These are phyloP conservation scores for Kodamaea alishanica DNA, from an alignment of 1,139 yeast species.

Conservation along the genomic window DNA sequence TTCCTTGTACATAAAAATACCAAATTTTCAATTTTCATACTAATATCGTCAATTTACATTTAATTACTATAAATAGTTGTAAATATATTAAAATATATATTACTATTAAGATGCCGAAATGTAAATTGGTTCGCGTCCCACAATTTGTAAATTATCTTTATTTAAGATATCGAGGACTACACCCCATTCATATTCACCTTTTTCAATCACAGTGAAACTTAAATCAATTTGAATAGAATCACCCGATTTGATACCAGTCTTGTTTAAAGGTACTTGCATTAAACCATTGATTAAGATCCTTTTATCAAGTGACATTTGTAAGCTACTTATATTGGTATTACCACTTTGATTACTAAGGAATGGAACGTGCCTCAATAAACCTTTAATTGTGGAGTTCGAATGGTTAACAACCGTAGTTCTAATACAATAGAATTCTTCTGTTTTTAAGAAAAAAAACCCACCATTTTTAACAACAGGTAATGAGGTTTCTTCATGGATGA, in stretches of 20 bases:
- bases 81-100: not conserved
- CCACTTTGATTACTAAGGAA: constrained; percentile 27
- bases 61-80: constrained; percentile 4
- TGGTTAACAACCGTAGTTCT: constrained; percentile 46
- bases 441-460: constrained; percentile 24
- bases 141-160: constrained; percentile 18
- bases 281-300: constrained; percentile 61
- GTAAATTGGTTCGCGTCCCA: constrained; percentile 33
- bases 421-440: constrained; percentile 50
- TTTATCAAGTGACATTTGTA: constrained; percentile 42
- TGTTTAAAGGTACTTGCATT: constrained; percentile 50
- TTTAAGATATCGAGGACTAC: constrained; percentile 53
- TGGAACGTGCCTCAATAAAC: constrained; percentile 68
- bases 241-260: constrained; percentile 39
- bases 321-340: constrained; percentile 12
- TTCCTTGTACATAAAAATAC: constrained; percentile 15
- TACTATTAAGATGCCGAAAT: constrained; percentile 24
- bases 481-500: constrained; percentile 11
- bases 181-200: constrained; percentile 81
- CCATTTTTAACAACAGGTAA: constrained; percentile 11
- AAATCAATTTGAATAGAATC: constrained; percentile 37
- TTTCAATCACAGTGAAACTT: constrained; percentile 60
- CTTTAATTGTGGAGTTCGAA: constrained; percentile 39
- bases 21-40: constrained; percentile 5
- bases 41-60: constrained; percentile 5